Evolutionary conservation across 192 early-diverging fungal genomes (phyloP), one percentile per base, ranked within the genome.

Genomic region (Cetraspora pellucida): DNA sequence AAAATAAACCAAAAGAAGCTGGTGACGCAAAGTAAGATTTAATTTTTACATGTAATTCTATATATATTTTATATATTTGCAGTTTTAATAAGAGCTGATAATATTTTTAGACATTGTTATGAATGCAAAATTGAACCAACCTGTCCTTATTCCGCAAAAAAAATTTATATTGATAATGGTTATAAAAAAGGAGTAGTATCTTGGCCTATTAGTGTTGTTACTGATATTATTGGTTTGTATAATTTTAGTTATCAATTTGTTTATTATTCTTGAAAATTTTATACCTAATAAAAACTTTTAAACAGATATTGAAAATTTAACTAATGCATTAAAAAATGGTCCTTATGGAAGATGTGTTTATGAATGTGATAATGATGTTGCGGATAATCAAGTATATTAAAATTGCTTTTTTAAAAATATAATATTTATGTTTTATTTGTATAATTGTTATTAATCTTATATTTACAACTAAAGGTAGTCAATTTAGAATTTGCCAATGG

Each of bases 271-370:
- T 74, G n/a, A 25, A 37, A 37, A 37, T 37, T 6, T 7, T 6
- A 37, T 37, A 37, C 7, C 37, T 37, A 37, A 37, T 37, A 37
- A 37, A 37, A 6, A 37, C 7, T 2, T 37, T 10, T n/a, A n/a
- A n/a, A 7, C 58, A 77, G 89, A 87, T 74, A 82, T 87, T 68
- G 89, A 87, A 77, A 79, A 78, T 76, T 58, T 89, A 23, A 57
- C 45, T 43, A 66, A 87, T 0, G 85, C 85, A n/a, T 71, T 90
- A 6, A 52, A 58, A 54, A 84, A 21, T 25, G 89, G 85, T 1
- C 85, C 85, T 0, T 93, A 93, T 75, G 91, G 90, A 19, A 77
- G 78, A 6, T 92, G 91, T 66, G 91, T 91, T 10, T 92, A 91
- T 75, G 90, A 91, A 78, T 80, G 81, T 73, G 86, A 88, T 73